Evolutionary conservation across 2,329 filamentous ascomycete species (phyloP), one percentile per base, ranked within the genome.

Genomic region (Alternaria rosae): DNA sequence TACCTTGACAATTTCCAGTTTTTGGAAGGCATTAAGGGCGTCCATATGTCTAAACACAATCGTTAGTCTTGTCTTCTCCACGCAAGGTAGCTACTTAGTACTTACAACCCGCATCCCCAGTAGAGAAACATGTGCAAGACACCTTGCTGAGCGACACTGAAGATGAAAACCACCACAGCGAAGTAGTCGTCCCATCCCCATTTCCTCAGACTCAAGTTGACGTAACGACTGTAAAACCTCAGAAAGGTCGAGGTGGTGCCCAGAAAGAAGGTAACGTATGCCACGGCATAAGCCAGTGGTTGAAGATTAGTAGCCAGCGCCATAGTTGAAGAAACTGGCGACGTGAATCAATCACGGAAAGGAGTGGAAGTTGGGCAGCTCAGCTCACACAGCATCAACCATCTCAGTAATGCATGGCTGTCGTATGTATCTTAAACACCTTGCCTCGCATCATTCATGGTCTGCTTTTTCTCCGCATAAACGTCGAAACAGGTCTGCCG

Each of bases 61-160:
- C 30, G 52, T 54, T 54, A 43, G 35, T 17, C 23, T 6, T 23
- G 26, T 15, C 17, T 25, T 11, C 9, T 38, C 11, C 12, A 20
- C 20, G 12, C 3, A 15, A 25, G 23, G 30, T 25, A 38, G 20
- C 28, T 25, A 32, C 13, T 3, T 6, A 3, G 17, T 42, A 50
- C 69, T 65, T 59, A 72, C 68, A 67, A 41, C 42, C 69, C 69
- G 26, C 68, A 69, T n/a, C 69, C 70, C 32, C 61, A 64, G 15
- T 68, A 60, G 1, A 74, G 53, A 42, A 74, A 73, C 42, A 73
- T 60, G 6, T 73, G 70, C 20, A 73, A 44, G 11, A 72, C 56
- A 6, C 60, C 65, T 52, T 69, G 66, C 38, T 71, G 69, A 13
- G 51, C 64, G 11, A 63, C 59, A 47, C 57, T 71, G 12, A 71